Base-by-base conservation (phyloP, 352 stramenopile genomes). In the Phytophthora pistaciae region DNA sequence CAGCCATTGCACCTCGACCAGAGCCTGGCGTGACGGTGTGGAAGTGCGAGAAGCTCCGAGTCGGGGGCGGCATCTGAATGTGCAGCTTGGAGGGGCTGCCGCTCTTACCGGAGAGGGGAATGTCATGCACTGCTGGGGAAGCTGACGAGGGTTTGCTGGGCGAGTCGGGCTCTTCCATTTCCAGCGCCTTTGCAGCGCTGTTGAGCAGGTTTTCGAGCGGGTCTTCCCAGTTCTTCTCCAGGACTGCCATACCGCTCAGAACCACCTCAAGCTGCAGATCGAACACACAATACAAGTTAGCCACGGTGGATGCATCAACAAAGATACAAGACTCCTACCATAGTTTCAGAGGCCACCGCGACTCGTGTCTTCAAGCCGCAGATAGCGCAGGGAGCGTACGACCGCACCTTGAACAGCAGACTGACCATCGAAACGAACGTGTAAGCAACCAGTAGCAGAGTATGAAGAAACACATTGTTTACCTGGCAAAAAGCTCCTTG, bases 401-500 rank as follows among this genome's bases (percentile, higher is more conserved):
- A 79, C 11, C 60, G 64, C 44, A 80, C 69, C 33, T 80, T 80
- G n/a, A 70, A 75, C 16, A 95, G 61, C 20, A 96, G 58, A 49
- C 87, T 96, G 57, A 18, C 40, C n/a, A 55, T 13, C 27, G 18
- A 31, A 54, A 49, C 5, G 64, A 23, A 20, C 6, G 27, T 55
- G 18, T 48, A 57, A 54, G 21, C 20, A 57, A 23, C n/a, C 3
- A 54, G 23, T 40, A 27, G 38, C 18, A 62, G 10, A 27, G 21
- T 2, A 6, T 25, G 8, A 59, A 20, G 5, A 63, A 44, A 50
- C 25, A 36, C 44, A 54, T 57, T 25, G 50, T 11, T 8, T 82
- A 93, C 88, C 88, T 94, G 11, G 89, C 84, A 74, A 94, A 96
- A 1, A 96, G 68, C 52, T 95, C 87, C 64, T 95, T 95, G 64